A percentile compares a stretch with the other conserved stretches of the same genome.
phyloP scores from a whole-genome alignment of 257 asterid species.

The Solanum paucissectum region DNA sequence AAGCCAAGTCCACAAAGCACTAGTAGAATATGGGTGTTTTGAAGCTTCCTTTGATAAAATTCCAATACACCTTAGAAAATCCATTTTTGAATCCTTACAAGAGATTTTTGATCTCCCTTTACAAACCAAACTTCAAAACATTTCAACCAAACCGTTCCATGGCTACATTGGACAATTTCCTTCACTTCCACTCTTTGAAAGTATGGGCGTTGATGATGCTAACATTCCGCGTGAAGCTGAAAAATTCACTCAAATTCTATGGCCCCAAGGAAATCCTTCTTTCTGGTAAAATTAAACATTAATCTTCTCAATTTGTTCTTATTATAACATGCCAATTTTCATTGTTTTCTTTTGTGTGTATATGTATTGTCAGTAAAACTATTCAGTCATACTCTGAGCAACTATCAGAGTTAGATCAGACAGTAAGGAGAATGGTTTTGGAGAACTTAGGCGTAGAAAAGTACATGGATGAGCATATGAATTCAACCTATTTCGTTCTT shows the following conservation, averaged over 20 bases:
- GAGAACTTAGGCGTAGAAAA: constrained; percentile 34
- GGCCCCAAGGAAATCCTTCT: constrained; percentile 49
- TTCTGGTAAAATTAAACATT: constrained; percentile 19
- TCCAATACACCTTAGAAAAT: constrained; percentile 12
- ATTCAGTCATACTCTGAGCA: constrained; percentile 14
- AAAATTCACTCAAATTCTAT: constrained; percentile 25
- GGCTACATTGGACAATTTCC: constrained; percentile 55
- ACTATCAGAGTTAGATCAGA: constrained; percentile 30
- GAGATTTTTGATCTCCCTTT: constrained; percentile 53
- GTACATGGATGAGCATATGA: constrained; percentile 38
- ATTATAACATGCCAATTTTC: no score
- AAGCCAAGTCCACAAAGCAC: constrained; percentile 26
- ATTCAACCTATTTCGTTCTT: constrained; percentile 23
- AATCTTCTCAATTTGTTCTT: background rate
- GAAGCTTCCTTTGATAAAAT: constrained; percentile 36
- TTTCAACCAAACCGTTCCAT: constrained; percentile 33
- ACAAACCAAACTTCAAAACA: constrained; percentile 22
- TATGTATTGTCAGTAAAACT: constrained; percentile 15
- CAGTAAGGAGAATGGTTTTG: constrained; percentile 30
- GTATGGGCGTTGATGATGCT: constrained; percentile 41
- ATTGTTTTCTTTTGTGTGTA: background rate
- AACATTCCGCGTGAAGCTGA: constrained; percentile 6
- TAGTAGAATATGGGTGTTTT: constrained; percentile 48
- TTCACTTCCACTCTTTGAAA: constrained; percentile 40
- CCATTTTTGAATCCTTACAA: constrained; percentile 15